Base-by-base conservation (phyloP, 2,329 filamentous ascomycete species). In the Exophiala sideris region DNA sequence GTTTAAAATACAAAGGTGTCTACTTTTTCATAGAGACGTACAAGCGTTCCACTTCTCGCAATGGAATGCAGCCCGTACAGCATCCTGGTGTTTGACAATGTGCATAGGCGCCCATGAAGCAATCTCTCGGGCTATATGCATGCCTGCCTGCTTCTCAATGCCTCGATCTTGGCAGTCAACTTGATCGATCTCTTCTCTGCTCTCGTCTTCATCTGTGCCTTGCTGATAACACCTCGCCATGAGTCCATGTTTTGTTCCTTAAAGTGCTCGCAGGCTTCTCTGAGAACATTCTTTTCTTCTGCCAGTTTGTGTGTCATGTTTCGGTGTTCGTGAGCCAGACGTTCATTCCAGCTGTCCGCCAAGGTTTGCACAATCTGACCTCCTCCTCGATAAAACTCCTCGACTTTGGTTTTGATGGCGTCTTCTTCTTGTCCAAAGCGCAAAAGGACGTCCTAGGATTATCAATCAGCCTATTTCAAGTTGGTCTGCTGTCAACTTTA, bases 401-500 rank as follows among this genome's bases (percentile, higher is more conserved):
- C 40, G 3, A 57, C 47, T 20, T 52, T 57, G 7, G 50, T 44
- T 20, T 36, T 47, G 9, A 57, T 47, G 21, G 51, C 57, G 38
- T 59, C 57, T 45, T 59, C 57, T 48, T 59, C 57, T 42, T 51
- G 38, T 8, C 54, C 48, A 21, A 59, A 59, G 12, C 57, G 57
- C 44, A 54, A 55, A 8, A 59, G 39, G 6, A 59, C 54, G 50
- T 59, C 54, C 57, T 59, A 29, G 24, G 9, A n/a, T 4, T 10
- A 32, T 54, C 29, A 59, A 53, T 41, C 38, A 44, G 24, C 9
- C 9, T 29, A 29, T 34, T 16, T 11, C 16, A 35, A 34, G n/a
- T 8, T 10, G 21, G 38, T 24, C 8, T 3, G 18, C 5, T 8
- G 24, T 29, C 5, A 35, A 10, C 21, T 54, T 45, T 40, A 57